Evolutionary conservation across 2,329 filamentous ascomycete species (phyloP), one percentile per base, ranked within the genome.

Genomic region (Lasiodiplodia hormozganensis): DNA sequence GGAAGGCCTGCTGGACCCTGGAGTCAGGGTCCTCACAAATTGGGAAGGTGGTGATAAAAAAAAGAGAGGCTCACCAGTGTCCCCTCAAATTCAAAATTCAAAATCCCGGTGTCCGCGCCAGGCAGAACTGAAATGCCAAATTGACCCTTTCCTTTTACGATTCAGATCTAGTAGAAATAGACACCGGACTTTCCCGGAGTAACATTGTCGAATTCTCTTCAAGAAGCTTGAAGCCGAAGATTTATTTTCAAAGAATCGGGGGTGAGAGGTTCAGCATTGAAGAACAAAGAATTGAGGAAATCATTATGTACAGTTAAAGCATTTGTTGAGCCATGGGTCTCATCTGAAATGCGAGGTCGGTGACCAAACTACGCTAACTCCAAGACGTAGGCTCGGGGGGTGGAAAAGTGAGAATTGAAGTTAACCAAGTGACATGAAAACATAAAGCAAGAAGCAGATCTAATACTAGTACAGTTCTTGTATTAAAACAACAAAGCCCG

Each of bases 401-500:
- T 21, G 8, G 1, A 6, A 43, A 31, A 62, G 16, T 11, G 21
- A 4, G 25, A 28, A 34, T 7, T 34, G 4, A 16, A 49, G 47
- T 10, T 6, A 62, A 28, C 4, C 4, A 52, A 52, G 10, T 38
- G 31, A 38, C 18, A 64, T 36, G 31, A 52, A 64, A 62, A 21
- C 58, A 47, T 60, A 31, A 25, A 51, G 28, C 12, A 12, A 31
- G 58, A 62, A 62, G 28, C 23, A n/a, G 36, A 52, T 31, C 58
- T 62, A 62, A 25, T 62, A 51, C 25, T 51, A 12, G 40, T 62
- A 52, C 58, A 52, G 51, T 56, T 14, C 28, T 56, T 36, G 58
- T 62, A 62, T 64, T 64, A 64, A n/a, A 57, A 47, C 36, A 40
- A n/a, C 21, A 62, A 36, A 28, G 16, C 28, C 60, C 60, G 43